A percentile compares a stretch with the other conserved stretches of the same genome.
phyloP scores from a whole-genome alignment of 1,139 yeast species.

The Zygosaccharomyces pseudobailii region DNA sequence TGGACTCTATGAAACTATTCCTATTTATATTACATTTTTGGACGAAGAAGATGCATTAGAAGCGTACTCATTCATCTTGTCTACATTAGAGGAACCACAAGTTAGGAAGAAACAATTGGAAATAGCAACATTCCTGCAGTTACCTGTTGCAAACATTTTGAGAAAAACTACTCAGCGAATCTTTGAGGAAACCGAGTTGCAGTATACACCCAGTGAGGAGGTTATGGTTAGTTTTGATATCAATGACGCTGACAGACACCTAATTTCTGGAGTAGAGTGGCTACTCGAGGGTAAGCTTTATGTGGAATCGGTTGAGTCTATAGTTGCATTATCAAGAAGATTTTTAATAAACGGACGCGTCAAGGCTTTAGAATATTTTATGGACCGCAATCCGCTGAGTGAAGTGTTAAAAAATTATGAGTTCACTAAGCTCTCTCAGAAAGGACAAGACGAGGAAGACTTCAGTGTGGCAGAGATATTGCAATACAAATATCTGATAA shows the following conservation, averaged over 20 bases:
- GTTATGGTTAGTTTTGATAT: slow-evolving; percentile 40
- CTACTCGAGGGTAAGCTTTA: slow-evolving; percentile 62
- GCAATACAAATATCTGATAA: slow-evolving; percentile 47
- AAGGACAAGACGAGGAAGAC: slow-evolving; percentile 32
- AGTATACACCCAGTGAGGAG: slow-evolving; percentile 40
- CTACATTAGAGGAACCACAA: slow-evolving; percentile 50
- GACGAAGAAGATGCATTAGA: slow-evolving; percentile 52
- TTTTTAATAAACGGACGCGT: slow-evolving; percentile 64
- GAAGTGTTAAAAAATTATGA: slow-evolving; percentile 55
- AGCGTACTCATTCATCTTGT: slow-evolving; percentile 62
- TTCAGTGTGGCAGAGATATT: slow-evolving; percentile 44
- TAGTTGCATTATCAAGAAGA: slow-evolving; percentile 56
- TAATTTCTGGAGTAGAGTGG: slow-evolving; percentile 70
- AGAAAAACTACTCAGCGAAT: slow-evolving; percentile 65
- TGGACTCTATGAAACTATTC: slow-evolving; percentile 43
- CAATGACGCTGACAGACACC: slow-evolving; percentile 49
- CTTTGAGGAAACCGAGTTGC: slow-evolving; percentile 50
- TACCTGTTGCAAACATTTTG: slow-evolving; percentile 58
- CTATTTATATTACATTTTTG: slow-evolving; percentile 41
- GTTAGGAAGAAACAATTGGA: slow-evolving; percentile 57
- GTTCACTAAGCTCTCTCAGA: slow-evolving; percentile 36
- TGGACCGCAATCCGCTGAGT: slow-evolving; percentile 47
- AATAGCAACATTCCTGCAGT: slow-evolving; percentile 48
- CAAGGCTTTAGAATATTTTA: slow-evolving; percentile 56
- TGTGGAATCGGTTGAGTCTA: slow-evolving; percentile 61